Evolutionary conservation across 768 basidiomycete genomes (phyloP).

Genomic region (Mycena amicta): DNA sequence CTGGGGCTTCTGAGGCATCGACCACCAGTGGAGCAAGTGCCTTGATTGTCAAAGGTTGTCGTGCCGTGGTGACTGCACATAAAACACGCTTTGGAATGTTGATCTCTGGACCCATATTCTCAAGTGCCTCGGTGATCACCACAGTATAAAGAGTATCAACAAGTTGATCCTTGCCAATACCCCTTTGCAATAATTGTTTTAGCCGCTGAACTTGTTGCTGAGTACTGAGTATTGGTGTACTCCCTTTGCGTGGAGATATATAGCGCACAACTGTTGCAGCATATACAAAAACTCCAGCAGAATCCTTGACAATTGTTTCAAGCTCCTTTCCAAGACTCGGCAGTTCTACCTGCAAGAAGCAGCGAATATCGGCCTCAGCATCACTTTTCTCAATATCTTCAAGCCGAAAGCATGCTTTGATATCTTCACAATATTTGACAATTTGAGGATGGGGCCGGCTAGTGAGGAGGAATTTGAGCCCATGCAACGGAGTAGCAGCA

Average conservation of each 20-base stretch:
- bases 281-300: conserved; percentile 7
- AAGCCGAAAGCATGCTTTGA: background rate
- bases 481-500: no score
- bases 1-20: background rate
- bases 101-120: background rate
- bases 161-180: no score
- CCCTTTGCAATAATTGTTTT: background rate
- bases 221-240: background rate
- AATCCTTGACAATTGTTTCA: background rate
- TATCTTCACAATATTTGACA: background rate
- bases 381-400: background rate
- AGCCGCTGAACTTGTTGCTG: background rate
- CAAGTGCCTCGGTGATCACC: background rate
- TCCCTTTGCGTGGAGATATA: no score
- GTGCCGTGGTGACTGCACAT: background rate
- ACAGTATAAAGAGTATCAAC: background rate
- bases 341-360: no score
- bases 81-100: background rate
- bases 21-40: conserved; percentile 1
- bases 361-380: no score
- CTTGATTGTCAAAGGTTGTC: background rate
- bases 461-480: conserved; percentile 7
- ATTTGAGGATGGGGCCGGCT: conserved; percentile 7
- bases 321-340: background rate
- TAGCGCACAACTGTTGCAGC: background rate